A percentile compares a stretch with the other conserved stretches of the same genome.
Evolutionary conservation across 2,329 filamentous ascomycete genomes (phyloP).

Genomic region (Exophiala aquamarina): DNA sequence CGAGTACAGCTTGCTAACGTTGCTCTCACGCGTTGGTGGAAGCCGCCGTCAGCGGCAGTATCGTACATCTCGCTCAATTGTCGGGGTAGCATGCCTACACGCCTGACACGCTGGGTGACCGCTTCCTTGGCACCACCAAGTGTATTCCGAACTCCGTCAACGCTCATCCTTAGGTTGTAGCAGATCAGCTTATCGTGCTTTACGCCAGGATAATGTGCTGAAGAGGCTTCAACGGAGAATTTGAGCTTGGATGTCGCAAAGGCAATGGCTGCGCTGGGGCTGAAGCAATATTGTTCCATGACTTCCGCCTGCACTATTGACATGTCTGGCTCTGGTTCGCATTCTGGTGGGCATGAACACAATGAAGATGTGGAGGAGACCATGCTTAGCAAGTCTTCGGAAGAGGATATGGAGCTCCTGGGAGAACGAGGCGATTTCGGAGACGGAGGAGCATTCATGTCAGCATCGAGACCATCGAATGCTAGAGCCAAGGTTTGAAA

Average conservation of each 20-base stretch:
- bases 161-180: constrained; percentile 23
- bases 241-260: constrained; percentile 22
- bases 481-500: constrained; percentile 22
- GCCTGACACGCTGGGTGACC: constrained; percentile 16
- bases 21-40: constrained; percentile 21
- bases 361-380: constrained; percentile 5
- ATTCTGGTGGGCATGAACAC: constrained; percentile 9
- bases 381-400: constrained; percentile 4
- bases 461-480: constrained; percentile 20
- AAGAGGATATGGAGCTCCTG: constrained; percentile 15
- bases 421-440: constrained; percentile 19
- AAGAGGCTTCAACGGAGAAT: constrained; percentile 22
- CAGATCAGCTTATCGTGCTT: constrained; percentile 25
- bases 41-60: constrained; percentile 18
- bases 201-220: constrained; percentile 16
- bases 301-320: constrained; percentile 20
- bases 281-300: constrained; percentile 23
- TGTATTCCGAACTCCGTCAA: constrained; percentile 17
- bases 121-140: constrained; percentile 21
- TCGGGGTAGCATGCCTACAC: constrained; percentile 19
- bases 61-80: constrained; percentile 21
- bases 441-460: constrained; percentile 23
- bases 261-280: constrained; percentile 18
- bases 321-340: constrained; percentile 16
- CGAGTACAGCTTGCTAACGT: constrained; percentile 20